Conservation (phyloP, 352 stramenopile genomes). For the Phytophthora lateralis region DNA sequence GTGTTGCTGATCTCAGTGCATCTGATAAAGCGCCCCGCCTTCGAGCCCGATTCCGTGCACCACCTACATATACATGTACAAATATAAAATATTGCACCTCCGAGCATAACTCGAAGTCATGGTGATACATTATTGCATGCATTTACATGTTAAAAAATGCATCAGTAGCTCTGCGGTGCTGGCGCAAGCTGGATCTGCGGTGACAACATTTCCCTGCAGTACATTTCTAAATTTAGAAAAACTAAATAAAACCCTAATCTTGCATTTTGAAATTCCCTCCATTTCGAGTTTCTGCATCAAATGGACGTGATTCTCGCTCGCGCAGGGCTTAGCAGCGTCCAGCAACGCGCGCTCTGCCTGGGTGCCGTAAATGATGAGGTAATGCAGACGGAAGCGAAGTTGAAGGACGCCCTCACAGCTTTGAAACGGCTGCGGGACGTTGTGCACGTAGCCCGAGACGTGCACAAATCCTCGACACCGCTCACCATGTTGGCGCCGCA, state of each 20-base stretch:
- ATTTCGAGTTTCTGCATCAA: neutral
- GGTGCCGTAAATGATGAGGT: slow-evolving; percentile 18
- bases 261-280: neutral
- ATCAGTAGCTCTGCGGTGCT: too few species aligned
- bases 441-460: slow-evolving; percentile 14
- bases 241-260: neutral
- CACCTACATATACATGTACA: too few species aligned
- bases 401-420: slow-evolving; percentile 13
- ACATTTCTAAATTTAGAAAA: neutral
- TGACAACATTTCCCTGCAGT: too few species aligned
- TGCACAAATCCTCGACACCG: slow-evolving; percentile 14
- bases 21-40: too few species aligned
- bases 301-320: slow-evolving; percentile 21
- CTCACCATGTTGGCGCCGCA: slow-evolving; percentile 3
- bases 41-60: too few species aligned
- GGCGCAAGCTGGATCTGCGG: too few species aligned
- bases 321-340: slow-evolving; percentile 8
- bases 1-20: too few species aligned
- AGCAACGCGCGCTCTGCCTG: slow-evolving; percentile 20
- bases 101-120: too few species aligned
- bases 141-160: too few species aligned
- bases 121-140: too few species aligned
- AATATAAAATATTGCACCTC: too few species aligned
- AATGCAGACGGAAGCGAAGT: slow-evolving; percentile 5
- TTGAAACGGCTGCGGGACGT: slow-evolving; percentile 18